Evolutionary conservation across 78 protist species (phyloP), one percentile per base, ranked within the genome.

Genomic region (Dictyostelium brefeldianum): DNA sequence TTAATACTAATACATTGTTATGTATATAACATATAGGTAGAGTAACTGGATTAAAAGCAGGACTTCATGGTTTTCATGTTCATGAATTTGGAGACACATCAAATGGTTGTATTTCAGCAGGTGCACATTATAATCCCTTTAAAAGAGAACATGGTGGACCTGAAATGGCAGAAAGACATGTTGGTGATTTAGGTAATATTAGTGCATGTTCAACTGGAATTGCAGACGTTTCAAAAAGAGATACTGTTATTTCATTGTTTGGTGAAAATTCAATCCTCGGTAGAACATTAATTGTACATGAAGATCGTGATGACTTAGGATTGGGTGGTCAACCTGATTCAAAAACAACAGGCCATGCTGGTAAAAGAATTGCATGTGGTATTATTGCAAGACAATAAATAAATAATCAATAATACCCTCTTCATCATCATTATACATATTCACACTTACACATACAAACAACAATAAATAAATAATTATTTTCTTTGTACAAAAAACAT

Each of bases 11-110:
- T n/a, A n/a, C n/a, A n/a, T n/a, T n/a, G n/a, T n/a, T n/a, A n/a
- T n/a, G n/a, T n/a, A n/a, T n/a, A n/a, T n/a, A n/a, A n/a, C n/a
- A n/a, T n/a, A 36, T 36, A 36, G 70, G 70, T 3, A 11, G 31
- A 4, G 27, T 62, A 2, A 62, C 20, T 25, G 70, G 70, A 25
- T 69, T 69, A 36, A 36, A 18, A 12, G 51, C 29, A 0, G 79
- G 79, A 6, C 5, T 15, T 20, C 79, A 71, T 43, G 79, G 79
- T 7, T 43, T 43, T 18, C 79, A 71, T 43, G 43, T 71, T 20
- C 79, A 71, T n/a, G 54, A 31, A 10, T 71, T 71, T 46, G 79
- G 79, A 5, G 79, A 71, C 10, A 71, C 79, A 46, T n/a, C 41
- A 10, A 71, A 71, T 71, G 79, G 79, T 8, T 71, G 79, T 71